Evolutionary conservation across 768 basidiomycete species (phyloP).

Genomic region (Boletus barrowsii): DNA sequence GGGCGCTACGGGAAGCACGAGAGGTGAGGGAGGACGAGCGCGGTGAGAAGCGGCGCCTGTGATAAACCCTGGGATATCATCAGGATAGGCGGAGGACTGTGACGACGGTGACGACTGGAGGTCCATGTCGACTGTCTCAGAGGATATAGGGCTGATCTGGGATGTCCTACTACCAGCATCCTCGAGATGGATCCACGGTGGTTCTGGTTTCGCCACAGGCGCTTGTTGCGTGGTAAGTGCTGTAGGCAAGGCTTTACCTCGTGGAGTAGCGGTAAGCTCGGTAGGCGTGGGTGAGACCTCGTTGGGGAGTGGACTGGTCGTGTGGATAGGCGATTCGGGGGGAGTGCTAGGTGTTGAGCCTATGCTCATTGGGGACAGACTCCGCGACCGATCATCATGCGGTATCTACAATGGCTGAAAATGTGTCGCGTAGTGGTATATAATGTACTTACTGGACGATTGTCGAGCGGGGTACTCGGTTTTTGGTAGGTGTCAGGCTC

Average conservation of each 20-base stretch:
- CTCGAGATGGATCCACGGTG: slow-evolving; percentile 20
- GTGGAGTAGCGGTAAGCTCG: slow-evolving; percentile 1
- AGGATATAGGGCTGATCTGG: slow-evolving; percentile 31
- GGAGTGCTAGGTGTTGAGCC: slow-evolving; percentile 46
- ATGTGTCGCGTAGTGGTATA: background rate
- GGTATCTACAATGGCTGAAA: slow-evolving; percentile 33
- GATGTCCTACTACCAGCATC: slow-evolving; percentile 28
- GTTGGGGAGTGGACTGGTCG: slow-evolving; percentile 1
- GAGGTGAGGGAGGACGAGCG: slow-evolving; percentile 22
- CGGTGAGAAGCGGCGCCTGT: slow-evolving; percentile 31
- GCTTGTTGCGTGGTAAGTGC: slow-evolving; percentile 17
- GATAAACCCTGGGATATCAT: slow-evolving; percentile 34
- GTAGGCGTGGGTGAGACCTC: slow-evolving; percentile 4
- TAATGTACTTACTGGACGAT: slow-evolving; percentile 21
- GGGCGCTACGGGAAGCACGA: slow-evolving; percentile 20
- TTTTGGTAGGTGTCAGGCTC: slow-evolving; percentile 10
- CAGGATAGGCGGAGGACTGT: slow-evolving; percentile 18
- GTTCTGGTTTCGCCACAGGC: slow-evolving; percentile 13
- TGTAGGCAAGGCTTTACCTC: slow-evolving; percentile 10
- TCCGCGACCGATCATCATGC: slow-evolving; percentile 37
- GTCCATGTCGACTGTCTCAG: slow-evolving; percentile 35
- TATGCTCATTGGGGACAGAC: slow-evolving; percentile 62
- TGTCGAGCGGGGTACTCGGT: slow-evolving; percentile 14
- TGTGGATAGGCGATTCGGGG: slow-evolving; percentile 20
- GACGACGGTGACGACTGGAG: slow-evolving; percentile 34